Evolutionary conservation across 768 basidiomycete genomes (phyloP).

Genomic region (Lactifluus rugatus): DNA sequence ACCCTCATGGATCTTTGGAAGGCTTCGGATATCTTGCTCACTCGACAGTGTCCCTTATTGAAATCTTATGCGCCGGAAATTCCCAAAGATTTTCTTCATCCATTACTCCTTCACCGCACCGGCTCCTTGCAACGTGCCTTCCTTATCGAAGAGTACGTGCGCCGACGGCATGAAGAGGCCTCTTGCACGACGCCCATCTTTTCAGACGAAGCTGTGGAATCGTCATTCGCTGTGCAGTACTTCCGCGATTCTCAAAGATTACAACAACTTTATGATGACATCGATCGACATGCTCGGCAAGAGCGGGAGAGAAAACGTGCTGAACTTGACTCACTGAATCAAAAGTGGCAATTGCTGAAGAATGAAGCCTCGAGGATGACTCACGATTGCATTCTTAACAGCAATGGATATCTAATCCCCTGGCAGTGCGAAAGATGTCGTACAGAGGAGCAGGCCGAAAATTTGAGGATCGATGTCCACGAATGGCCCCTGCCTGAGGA

Average conservation of each 20-base stretch:
- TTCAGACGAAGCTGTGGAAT: background rate
- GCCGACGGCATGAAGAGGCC: background rate
- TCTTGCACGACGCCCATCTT: background rate
- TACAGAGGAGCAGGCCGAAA: no score
- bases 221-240: constrained; percentile 7
- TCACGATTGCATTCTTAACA: background rate
- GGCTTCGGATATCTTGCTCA: constrained; percentile 33
- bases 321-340: background rate
- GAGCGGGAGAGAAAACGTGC: background rate
- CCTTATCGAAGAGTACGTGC: background rate
- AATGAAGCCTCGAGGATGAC: background rate
- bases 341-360: background rate
- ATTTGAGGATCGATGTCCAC: background rate
- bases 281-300: background rate
- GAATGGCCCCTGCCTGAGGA: background rate
- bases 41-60: constrained; percentile 32
- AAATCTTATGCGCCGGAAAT: constrained; percentile 38
- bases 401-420: background rate
- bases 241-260: background rate
- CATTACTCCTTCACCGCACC: constrained; percentile 33
- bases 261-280: background rate
- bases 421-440: background rate
- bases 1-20: constrained; percentile 34
- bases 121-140: background rate
- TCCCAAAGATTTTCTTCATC: constrained; percentile 28